These are phyloP conservation scores for Funneliformis caledonium DNA, from an alignment of 371 early-diverging fungal species.

Conservation along the genomic window DNA sequence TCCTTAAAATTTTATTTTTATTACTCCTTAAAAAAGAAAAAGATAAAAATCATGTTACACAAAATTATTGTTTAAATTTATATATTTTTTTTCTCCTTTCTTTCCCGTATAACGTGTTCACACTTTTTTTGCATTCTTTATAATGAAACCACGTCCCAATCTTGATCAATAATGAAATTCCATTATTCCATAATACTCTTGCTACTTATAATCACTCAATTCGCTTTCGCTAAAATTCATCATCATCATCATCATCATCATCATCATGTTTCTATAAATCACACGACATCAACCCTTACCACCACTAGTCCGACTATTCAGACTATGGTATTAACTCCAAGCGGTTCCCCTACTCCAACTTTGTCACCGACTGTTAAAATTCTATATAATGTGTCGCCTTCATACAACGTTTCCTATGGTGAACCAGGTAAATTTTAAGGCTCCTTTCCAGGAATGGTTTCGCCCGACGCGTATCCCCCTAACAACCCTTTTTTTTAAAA, in stretches of 20 bases:
- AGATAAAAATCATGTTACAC: too few relatives aligned
- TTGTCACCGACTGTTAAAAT: not conserved
- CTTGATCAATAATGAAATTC: not conserved
- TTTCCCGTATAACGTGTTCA: too few relatives aligned
- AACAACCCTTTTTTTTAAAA: not conserved
- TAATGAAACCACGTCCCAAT: not conserved
- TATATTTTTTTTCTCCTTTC: too few relatives aligned
- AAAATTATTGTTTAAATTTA: too few relatives aligned
- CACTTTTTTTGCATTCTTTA: not conserved
- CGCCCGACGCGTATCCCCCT: too few relatives aligned
- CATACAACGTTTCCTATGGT: not conserved
- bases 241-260: not conserved
- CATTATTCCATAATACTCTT: not conserved
- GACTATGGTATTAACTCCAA: not conserved
- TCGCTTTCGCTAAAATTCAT: too few relatives aligned
- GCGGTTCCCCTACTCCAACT: not conserved
- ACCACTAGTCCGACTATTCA: not conserved
- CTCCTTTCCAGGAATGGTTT: not conserved
- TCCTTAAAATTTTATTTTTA: too few relatives aligned
- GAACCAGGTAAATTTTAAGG: not conserved
- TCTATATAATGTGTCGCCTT: not conserved
- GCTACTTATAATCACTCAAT: too few relatives aligned
- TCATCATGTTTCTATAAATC: not conserved
- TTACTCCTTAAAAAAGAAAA: too few relatives aligned
- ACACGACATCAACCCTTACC: not conserved